phyloP scores from a whole-genome alignment of 495 filamentous ascomycete species.

The Margaritispora aquatica region DNA sequence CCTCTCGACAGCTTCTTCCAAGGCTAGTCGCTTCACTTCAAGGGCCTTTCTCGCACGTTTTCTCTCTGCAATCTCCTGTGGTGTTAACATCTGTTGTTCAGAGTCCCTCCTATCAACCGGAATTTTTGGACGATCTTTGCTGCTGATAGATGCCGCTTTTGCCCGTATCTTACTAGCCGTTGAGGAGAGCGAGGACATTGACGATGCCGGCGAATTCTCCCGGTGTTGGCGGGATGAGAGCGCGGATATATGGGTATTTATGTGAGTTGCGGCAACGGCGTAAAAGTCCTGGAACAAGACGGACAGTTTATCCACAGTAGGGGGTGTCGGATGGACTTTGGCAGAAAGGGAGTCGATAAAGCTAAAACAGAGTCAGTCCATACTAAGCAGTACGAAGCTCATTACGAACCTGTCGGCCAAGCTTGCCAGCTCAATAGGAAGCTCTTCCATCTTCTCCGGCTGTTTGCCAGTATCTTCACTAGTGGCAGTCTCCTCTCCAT shows the following conservation, averaged over 20 bases:
- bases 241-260: conserved; percentile 79
- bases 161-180: conserved; percentile 44
- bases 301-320: conserved; percentile 77
- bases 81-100: conserved; percentile 89
- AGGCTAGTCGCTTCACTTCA: conserved; percentile 63
- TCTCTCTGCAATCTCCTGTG: conserved; percentile 72
- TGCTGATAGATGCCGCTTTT: conserved; percentile 44
- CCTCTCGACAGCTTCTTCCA: conserved; percentile 92
- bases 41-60: conserved; percentile 71
- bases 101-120: conserved; percentile 27
- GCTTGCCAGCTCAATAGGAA: conserved; percentile 88
- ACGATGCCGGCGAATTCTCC: conserved; percentile 42
- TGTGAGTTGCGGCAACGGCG: conserved; percentile 69
- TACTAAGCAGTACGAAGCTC: neutral
- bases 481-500: conserved; percentile 44
- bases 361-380: conserved; percentile 33
- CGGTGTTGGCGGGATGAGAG: conserved; percentile 70
- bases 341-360: conserved; percentile 90
- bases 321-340: conserved; percentile 78
- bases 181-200: conserved; percentile 42
- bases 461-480: conserved; percentile 48
- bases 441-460: conserved; percentile 68
- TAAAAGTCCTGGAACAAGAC: conserved; percentile 96
- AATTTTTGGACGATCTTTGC: conserved; percentile 40
- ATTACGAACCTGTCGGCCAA: conserved; percentile 70